phyloP scores from a whole-genome alignment of 805 yeast genomes.

The Saccharomycopsis babjevae region DNA sequence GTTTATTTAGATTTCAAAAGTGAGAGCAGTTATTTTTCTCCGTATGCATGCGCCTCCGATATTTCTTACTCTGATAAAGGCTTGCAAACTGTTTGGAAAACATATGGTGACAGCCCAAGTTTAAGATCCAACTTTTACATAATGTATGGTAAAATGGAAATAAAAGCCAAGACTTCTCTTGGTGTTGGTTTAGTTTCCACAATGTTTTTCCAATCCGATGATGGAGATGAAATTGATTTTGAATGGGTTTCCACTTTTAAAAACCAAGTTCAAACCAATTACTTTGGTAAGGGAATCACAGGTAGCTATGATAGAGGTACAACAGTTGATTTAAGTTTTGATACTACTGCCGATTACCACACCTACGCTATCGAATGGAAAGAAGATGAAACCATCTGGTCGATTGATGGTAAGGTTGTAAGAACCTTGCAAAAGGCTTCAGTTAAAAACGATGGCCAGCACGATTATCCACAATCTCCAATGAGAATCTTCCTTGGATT shows the following conservation, averaged over 20 bases:
- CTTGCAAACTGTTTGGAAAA: conserved; percentile 35
- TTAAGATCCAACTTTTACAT: conserved; percentile 53
- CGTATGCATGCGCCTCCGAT: conserved; percentile 23
- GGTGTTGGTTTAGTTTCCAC: conserved; percentile 62
- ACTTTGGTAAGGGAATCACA: conserved; percentile 72
- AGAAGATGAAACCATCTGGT: conserved; percentile 53
- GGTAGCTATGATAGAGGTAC: conserved; percentile 69
- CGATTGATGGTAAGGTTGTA: conserved; percentile 55
- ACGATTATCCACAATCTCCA: conserved; percentile 85
- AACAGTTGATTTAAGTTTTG: conserved; percentile 41
- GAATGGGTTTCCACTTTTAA: conserved; percentile 82
- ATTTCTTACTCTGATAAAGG: conserved; percentile 38
- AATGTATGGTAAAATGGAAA: conserved; percentile 65
- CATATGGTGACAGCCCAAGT: conserved; percentile 51
- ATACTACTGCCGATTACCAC: conserved; percentile 54
- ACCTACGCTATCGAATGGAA: conserved; percentile 86
- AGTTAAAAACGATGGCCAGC: conserved; percentile 33
- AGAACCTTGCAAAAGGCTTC: conserved; percentile 40
- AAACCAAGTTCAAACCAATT: conserved; percentile 67
- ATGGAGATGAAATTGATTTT: conserved; percentile 79
- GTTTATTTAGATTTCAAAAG: conserved; percentile 36
- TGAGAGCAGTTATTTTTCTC: conserved; percentile 27
- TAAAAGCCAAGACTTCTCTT: conserved; percentile 42
- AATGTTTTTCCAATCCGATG: conserved; percentile 62
- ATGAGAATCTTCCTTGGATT: conserved; percentile 61